Evolutionary conservation across 768 basidiomycete genomes (phyloP), one percentile per base, ranked within the genome.

Genomic region (Peribolospora kevripleyi): DNA sequence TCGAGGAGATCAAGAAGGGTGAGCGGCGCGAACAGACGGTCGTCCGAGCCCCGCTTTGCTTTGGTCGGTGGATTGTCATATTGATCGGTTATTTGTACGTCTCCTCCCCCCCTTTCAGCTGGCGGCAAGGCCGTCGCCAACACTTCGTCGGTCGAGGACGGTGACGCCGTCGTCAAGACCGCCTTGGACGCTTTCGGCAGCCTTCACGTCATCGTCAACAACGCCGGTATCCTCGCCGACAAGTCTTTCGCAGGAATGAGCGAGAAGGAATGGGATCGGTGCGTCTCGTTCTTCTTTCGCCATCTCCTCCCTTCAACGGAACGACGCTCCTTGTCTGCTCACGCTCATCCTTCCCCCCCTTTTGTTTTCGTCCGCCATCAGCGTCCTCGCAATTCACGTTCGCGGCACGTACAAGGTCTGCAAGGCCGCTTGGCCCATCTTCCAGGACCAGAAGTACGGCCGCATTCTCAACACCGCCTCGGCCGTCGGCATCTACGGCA

Each of bases 381-480:
- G 80, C 54, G 90, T 97, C 42, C 71, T 91, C 59, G 76, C 79
- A 51, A 77, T 95, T 37, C 90, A 97, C 67, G 74, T 98, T 42
- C 53, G 56, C 74, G 81, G 83, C 7, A 93, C 91, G 9, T 97
- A 78, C 72, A 87, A 86, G 73, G 82, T 81, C 59, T 54, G 64
- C 39, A 84, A 91, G 64, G 93, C 91, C 5, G 81, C 84, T 37
- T 98, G 93, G 93, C 87, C 90, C 0, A 71, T 85, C 61, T 95
- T 98, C 76, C 82, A 83, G 68, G 82, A 87, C 70, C 91, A 97
- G 66, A 87, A 86, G 68, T 93, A 80, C 65, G 93, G 93, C 39
- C 79, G 93, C 48, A 88, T 98, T 63, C 76, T 97, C 53, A 91
- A 84, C 40, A 95, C 88, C n/a, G 76, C 78, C 57, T 95, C 88